Evolutionary conservation across 805 yeast species (phyloP), one percentile per base, ranked within the genome.

Genomic region (Schizosaccharomyces lindneri): DNA sequence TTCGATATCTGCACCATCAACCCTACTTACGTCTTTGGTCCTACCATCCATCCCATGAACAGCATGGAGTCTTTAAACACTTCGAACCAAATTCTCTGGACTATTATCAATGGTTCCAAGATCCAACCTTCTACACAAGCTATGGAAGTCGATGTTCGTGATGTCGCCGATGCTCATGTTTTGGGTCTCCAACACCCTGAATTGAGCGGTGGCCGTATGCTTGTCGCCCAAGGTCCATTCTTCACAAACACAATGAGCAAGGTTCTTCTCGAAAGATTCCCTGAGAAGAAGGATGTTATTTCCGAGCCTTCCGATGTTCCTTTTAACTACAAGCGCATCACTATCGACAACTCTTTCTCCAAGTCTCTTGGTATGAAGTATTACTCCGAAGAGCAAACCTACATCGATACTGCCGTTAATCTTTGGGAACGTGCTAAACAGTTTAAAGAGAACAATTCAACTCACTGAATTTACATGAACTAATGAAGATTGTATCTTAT

Each of bases 151-250:
- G 84, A 81, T 68, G 85, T 81, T 5, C 74, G 84, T 66, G 85
- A 82, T 66, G 83, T 79, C 48, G 84, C 85, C 7, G 68, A 67
- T 61, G 80, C 82, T 7, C 87, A 82, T 67, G 65, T 79, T 15
- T 65, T 68, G n/a, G 81, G 83, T 3, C 73, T 79, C 69, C 61
- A 69, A 69, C 21, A 15, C 19, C 13, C 13, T 3, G 63, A 63
- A 15, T 60, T 69, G 5, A 65, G 55, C 27, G 64, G 65, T 63
- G 68, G 69, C 65, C 67, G 73, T 27, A 65, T 66, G 64, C 64
- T 70, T 51, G 43, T 67, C 57, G 59, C 63, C 36, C 62, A 66
- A 3, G 72, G 71, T 17, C 27, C 43, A 15, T 62, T 62, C 63
- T 55, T 63, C 51, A 48, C 32, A 27, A 61, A 61, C 48, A 59